Base-by-base conservation (phyloP, 129 eudicot species). In the Artemisia tridentata region DNA sequence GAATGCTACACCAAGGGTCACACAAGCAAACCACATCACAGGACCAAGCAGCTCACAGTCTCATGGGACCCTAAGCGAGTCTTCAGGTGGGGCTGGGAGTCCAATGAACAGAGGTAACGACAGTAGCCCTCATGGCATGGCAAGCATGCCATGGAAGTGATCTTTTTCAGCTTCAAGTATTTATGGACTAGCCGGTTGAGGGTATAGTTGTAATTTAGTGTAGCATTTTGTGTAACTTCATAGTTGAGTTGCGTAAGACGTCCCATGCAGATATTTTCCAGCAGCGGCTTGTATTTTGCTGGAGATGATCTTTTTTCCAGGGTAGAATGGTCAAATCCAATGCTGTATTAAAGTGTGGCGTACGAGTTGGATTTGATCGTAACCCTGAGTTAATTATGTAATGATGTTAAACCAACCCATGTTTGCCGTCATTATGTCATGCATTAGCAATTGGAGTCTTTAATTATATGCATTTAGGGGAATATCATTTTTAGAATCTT, bases 101-200 rank as follows among this genome's bases (percentile, higher is more conserved):
- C 97, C 97, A 2, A 52, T 84, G 69, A 82, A 86, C 78, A 87
- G 73, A 71, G 85, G 86, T 57, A 74, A 74, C 63, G 74, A 75
- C 59, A 75, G 72, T 64, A 81, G 84, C 78, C 87, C 81, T 20
- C 88, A 80, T 21, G 81, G 80, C 72, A 84, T 91, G 92, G 83
- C 87, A 41, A 75, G 80, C 79, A 84, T 90, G 85, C 97, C 97
- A 56, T 90, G 97, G 97, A 90, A 87, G 78, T 90, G 79, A 84
- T 52, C 62, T 38, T 41, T 69, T 43, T 58, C 59, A 59, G 46
- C 10, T 20, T 56, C 57, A 56, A 43, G 16, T 11, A 45, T 59
- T 45, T 58, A 45, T 72, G 68, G 57, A 23, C 25, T 72, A 64
- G 72, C 45, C 19, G 43, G 80, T 19, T 41, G 72, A 69, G 66